A percentile compares a stretch with the other conserved stretches of the same genome.
These are phyloP conservation scores for Rusavskia elegans DNA, from an alignment of 495 filamentous ascomycete species.

Conservation along the genomic window DNA sequence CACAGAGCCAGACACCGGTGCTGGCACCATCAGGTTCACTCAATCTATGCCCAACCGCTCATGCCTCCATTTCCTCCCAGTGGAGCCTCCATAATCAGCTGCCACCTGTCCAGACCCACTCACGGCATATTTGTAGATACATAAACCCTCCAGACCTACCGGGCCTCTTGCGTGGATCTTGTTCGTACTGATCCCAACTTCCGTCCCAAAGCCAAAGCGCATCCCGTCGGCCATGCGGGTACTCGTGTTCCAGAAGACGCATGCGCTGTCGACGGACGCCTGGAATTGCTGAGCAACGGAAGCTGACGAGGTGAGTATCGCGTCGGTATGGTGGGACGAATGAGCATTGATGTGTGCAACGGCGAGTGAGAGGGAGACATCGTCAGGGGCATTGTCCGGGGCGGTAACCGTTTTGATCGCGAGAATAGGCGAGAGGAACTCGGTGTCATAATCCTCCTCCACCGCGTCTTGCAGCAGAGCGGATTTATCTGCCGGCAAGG, in stretches of 20 bases:
- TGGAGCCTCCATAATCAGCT: constrained; percentile 53
- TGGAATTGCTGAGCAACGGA: constrained; percentile 63
- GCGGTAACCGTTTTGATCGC: constrained; percentile 65
- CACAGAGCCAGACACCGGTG: no score
- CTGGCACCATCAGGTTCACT: background rate
- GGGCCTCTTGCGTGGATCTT: constrained; percentile 93
- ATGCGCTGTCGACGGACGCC: constrained; percentile 69
- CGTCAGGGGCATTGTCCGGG: constrained; percentile 17
- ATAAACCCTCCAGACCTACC: constrained; percentile 84
- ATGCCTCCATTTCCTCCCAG: constrained; percentile 56
- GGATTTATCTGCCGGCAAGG: constrained; percentile 19
- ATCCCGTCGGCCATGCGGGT: constrained; percentile 92
- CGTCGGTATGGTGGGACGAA: constrained; percentile 90
- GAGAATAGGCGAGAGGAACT: constrained; percentile 74
- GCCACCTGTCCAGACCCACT: constrained; percentile 64
- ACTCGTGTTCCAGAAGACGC: constrained; percentile 94
- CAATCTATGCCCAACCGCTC: constrained; percentile 15
- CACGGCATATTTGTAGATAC: constrained; percentile 92
- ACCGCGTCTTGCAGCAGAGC: constrained; percentile 44
- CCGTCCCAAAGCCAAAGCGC: constrained; percentile 92
- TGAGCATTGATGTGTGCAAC: constrained; percentile 81
- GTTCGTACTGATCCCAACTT: constrained; percentile 96
- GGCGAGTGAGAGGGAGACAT: constrained; percentile 41
- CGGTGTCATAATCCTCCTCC: constrained; percentile 64
- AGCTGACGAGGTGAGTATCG: constrained; percentile 57